Conservation (phyloP, 2,329 filamentous ascomycete species). For the Claviceps sorghi region DNA sequence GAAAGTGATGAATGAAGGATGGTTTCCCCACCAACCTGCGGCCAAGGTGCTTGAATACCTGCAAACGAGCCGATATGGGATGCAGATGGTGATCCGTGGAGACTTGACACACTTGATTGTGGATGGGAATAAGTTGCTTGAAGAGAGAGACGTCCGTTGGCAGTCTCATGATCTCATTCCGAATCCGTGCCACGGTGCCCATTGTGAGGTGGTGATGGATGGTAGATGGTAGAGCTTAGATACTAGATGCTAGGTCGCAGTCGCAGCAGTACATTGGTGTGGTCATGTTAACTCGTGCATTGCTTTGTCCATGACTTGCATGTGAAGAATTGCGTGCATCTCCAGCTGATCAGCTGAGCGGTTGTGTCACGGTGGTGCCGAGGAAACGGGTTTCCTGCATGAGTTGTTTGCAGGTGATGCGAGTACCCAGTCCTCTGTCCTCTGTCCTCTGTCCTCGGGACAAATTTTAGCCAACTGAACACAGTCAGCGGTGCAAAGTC, state of each 20-base stretch:
- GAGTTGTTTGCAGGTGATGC: not conserved
- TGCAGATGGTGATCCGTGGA: not conserved
- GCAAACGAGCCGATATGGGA: not conserved
- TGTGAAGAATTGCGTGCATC: not conserved
- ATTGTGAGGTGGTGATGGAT: too few relatives aligned
- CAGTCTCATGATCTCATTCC: too few relatives aligned
- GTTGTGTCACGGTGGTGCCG: not conserved
- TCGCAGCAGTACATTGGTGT: not conserved
- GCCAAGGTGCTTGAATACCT: not conserved
- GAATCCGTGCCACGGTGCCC: too few relatives aligned
- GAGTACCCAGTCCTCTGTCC: too few relatives aligned
- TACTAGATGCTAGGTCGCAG: too few relatives aligned
- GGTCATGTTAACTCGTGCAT: not conserved
- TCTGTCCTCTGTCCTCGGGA: not conserved
- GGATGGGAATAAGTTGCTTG: too few relatives aligned
- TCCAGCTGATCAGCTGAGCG: not conserved
- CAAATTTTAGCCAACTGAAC: not conserved
- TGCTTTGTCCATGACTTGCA: not conserved
- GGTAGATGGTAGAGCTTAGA: too few relatives aligned
- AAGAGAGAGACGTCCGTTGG: too few relatives aligned
- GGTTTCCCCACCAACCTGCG: too few relatives aligned
- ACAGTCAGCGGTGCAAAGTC: not conserved
- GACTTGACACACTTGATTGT: not conserved
- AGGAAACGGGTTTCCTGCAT: not conserved
- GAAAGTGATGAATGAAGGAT: too few relatives aligned